These are phyloP conservation scores for Plasmodium inui DNA, from an alignment of 169 alveolate genomes.

Conservation along the genomic window DNA sequence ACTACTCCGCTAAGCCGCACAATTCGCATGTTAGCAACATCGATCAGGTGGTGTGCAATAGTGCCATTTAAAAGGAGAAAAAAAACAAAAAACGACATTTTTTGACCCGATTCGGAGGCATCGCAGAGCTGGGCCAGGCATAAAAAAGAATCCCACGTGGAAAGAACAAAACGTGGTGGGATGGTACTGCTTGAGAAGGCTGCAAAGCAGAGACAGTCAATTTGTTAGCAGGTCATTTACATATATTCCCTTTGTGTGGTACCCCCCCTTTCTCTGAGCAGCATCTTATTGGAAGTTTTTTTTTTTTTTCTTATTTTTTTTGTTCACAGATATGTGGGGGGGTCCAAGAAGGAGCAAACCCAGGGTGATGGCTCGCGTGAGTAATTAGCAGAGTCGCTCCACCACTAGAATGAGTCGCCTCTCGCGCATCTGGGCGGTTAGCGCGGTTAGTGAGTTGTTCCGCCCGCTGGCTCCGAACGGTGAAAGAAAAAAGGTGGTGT, in stretches of 20 bases:
- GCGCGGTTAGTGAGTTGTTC: background rate
- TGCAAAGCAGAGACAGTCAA: background rate
- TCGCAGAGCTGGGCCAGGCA: background rate
- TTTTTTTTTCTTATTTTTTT: too few relatives aligned
- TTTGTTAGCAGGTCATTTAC: background rate
- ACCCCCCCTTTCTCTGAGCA: background rate
- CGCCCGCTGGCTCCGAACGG: background rate
- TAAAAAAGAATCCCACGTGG: background rate
- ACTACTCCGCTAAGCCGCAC: background rate
- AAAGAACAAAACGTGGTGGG: background rate
- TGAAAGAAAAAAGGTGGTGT: slow-evolving; percentile 18
- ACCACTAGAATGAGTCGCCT: background rate
- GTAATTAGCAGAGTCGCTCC: background rate
- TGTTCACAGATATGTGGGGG: background rate
- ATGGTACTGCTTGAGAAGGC: background rate
- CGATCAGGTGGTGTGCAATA: background rate
- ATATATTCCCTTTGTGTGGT: background rate
- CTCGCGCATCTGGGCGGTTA: background rate
- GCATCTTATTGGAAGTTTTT: background rate
- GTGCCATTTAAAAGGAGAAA: background rate
- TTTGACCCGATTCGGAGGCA: background rate
- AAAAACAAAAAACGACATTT: background rate
- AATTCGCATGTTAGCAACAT: background rate
- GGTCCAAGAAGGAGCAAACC: background rate
- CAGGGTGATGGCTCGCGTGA: background rate